Conservation (phyloP, 1,284 basidiomycete species). For the Fistulinella staudtii region DNA sequence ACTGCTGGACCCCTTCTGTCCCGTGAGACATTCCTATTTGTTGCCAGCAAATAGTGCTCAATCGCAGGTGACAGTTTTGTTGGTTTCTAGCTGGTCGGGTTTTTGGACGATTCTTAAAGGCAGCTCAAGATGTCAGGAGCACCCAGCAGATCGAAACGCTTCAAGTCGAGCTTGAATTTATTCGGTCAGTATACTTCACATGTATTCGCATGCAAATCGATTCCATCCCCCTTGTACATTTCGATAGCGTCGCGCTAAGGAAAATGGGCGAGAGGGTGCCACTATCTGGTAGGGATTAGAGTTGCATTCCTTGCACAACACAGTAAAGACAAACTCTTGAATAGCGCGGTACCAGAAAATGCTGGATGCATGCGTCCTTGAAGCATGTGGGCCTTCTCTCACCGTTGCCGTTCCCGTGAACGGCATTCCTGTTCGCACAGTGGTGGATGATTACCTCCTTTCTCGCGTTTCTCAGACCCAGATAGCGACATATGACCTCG, state of each 20-base stretch:
- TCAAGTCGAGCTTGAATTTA: slow-evolving; percentile 58
- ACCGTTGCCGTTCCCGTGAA: slow-evolving; percentile 5
- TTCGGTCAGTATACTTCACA: slow-evolving; percentile 46
- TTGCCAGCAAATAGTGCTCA: neutral
- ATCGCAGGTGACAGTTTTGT: slow-evolving; percentile 45
- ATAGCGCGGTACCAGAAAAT: slow-evolving; percentile 59
- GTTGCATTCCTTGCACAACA: neutral
- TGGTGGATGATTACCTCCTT: slow-evolving; percentile 13
- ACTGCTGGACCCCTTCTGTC: slow-evolving; percentile 7
- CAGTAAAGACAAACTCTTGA: slow-evolving; percentile 2
- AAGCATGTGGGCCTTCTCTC: slow-evolving; percentile 31
- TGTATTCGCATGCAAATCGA: slow-evolving; percentile 1
- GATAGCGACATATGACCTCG: slow-evolving; percentile 9
- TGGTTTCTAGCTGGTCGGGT: slow-evolving; percentile 68
- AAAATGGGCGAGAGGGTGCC: slow-evolving; percentile 64
- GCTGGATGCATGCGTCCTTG: slow-evolving; percentile 45
- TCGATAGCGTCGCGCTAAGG: slow-evolving; percentile 49
- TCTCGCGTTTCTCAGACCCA: slow-evolving; percentile 11
- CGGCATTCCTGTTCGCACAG: slow-evolving; percentile 8
- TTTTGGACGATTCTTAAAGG: slow-evolving; percentile 58
- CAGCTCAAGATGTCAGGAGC: slow-evolving; percentile 50
- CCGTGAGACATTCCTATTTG: slow-evolving; percentile 1
- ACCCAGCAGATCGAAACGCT: slow-evolving; percentile 52
- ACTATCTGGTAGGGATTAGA: slow-evolving; percentile 44
- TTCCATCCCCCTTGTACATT: no score